Evolutionary conservation across 306 rosid genomes (phyloP).

Genomic region (Senna siamea): DNA sequence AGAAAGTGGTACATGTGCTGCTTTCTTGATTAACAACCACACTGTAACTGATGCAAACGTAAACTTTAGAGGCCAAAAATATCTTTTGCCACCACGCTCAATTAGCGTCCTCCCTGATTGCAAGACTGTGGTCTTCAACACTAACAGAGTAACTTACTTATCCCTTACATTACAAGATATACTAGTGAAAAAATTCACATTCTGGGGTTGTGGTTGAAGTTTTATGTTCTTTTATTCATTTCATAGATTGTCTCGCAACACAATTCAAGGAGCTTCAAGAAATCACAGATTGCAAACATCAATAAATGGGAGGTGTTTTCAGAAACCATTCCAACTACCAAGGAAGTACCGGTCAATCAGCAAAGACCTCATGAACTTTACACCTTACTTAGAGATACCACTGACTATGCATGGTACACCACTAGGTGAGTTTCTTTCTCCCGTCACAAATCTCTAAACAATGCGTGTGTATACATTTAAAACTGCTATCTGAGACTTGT

Average conservation of each 20-base stretch:
- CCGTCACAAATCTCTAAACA: neutral
- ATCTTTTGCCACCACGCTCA: conserved; percentile 72
- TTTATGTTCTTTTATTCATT: conserved; percentile 16
- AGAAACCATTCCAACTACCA: conserved; percentile 62
- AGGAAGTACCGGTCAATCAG: conserved; percentile 39
- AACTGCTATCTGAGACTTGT: neutral
- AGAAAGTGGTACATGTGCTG: conserved; percentile 61
- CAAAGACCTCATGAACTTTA: conserved; percentile 65
- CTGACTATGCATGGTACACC: conserved; percentile 89
- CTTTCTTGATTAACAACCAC: conserved; percentile 87
- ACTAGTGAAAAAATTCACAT: conserved; percentile 1
- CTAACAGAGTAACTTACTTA: conserved; percentile 52
- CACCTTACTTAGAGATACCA: conserved; percentile 63
- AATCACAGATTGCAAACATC: conserved; percentile 42
- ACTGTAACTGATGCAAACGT: conserved; percentile 38
- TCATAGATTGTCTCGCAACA: conserved; percentile 82
- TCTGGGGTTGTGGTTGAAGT: conserved; percentile 1
- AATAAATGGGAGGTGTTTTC: conserved; percentile 65
- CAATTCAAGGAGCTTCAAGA: conserved; percentile 62
- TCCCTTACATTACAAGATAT: conserved; percentile 35
- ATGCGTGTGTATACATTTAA: neutral
- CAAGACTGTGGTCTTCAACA: conserved; percentile 77
- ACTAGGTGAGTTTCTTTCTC: conserved; percentile 59
- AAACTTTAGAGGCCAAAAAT: conserved; percentile 54
- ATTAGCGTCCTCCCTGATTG: conserved; percentile 93